Evolutionary conservation across 495 filamentous ascomycete genomes (phyloP).

Genomic region (Aspergillus cristatus): DNA sequence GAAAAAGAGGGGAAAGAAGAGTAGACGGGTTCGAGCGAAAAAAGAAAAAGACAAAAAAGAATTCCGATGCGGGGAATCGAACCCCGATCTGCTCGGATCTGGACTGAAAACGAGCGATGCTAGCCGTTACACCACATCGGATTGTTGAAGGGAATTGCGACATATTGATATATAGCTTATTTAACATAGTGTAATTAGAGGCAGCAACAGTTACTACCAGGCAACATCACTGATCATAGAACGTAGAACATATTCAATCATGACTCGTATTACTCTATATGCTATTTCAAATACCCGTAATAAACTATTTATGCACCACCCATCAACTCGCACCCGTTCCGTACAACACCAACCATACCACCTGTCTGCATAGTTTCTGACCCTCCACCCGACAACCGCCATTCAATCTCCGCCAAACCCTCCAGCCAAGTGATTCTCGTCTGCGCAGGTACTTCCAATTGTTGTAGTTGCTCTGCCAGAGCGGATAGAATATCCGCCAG

Average conservation of each 20-base stretch:
- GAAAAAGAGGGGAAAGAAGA: too few relatives aligned
- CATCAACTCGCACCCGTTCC: constrained; percentile 76
- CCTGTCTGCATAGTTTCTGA: constrained; percentile 89
- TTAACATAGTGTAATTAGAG: too few relatives aligned
- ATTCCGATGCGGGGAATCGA: constrained; percentile 16
- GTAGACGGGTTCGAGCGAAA: not conserved
- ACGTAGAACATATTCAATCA: not conserved
- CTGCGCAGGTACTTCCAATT: constrained; percentile 76
- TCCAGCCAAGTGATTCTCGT: constrained; percentile 88
- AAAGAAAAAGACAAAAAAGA: constrained; percentile 1
- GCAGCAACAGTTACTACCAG: too few relatives aligned
- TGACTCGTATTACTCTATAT: too few relatives aligned
- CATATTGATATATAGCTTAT: not conserved
- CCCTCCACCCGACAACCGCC: constrained; percentile 78
- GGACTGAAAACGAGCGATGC: constrained; percentile 12
- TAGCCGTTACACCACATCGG: constrained; percentile 13
- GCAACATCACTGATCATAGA: too few relatives aligned
- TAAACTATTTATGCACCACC: constrained; percentile 6
- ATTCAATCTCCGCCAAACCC: constrained; percentile 86
- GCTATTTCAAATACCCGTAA: too few relatives aligned
- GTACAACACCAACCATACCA: constrained; percentile 79
- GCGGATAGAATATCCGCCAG: constrained; percentile 88
- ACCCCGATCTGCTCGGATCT: constrained; percentile 13
- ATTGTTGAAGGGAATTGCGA: not conserved
- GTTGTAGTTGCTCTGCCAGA: constrained; percentile 68